Evolutionary conservation across 371 early-diverging fungal species (phyloP), one percentile per base, ranked within the genome.

Genomic region (Umbelopsis sp.): DNA sequence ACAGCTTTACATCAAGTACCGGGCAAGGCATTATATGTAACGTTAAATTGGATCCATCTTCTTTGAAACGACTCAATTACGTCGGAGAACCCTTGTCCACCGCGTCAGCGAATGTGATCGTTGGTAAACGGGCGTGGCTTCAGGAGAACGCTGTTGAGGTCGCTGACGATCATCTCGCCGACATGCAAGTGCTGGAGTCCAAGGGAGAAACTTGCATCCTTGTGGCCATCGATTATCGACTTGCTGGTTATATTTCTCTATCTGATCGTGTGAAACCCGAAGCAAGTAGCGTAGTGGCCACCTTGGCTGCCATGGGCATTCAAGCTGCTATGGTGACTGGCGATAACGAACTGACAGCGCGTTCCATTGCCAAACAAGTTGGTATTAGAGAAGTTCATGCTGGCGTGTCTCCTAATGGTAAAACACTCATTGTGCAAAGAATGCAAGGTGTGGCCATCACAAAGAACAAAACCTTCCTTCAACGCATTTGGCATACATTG

Each of bases 271-370:
- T 97, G 71, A 93, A 94, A 50, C 92, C 96, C 0, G 94, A 96
- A 70, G 80, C 97, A 0, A 74, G 79, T 32, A 72, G 80, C 4
- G 87, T 93, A 0, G 83, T 98, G 1, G 83, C 83, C 10, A 87
- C 91, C 1, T 76, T 98, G 44, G 84, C 88, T 64, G 62, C 65
- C 2, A 90, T 98, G 87, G 92, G 92, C 22, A 85, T 97, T 25
- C 80, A 83, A 14, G 87, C 87, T 10, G 87, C 91, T 12, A 97
- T 99, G 96, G 91, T 96, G 22, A 97, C 99, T 0, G 99, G 99
- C 18, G 99, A 99, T 72, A 92, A 94, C 65, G 83, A 78, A 44
- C 66, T 91, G 63, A 95, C 98, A 0, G 95, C 96, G 6, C 73
- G 73, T 35, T 86, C 82, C 41, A 91, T 95, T 66, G 96, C 94